Evolutionary conservation across 2,329 filamentous ascomycete species (phyloP), one percentile per base, ranked within the genome.

Genomic region (Lasiodiplodia citricola): DNA sequence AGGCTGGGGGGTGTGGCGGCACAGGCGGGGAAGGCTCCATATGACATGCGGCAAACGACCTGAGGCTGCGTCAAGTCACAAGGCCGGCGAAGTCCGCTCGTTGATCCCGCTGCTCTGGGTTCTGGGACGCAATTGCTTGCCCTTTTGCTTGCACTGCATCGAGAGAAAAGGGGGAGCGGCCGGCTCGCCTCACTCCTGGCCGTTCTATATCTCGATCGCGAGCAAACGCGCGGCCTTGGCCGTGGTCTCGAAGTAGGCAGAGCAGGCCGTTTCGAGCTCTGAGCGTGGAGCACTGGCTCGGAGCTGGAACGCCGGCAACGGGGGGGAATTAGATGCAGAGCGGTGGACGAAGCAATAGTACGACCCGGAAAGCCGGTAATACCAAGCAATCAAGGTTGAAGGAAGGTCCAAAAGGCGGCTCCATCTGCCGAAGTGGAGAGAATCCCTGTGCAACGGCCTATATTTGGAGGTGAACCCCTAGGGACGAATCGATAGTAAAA

Each of bases 41-140:
- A 64, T 52, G 60, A 64, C 60, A 64, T 51, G 47, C 60, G 60
- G 60, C 60, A 64, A 64, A 64, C 60, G 58, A 51, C 14, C 23
- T 50, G 58, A 62, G 58, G 41, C 47, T 50, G 58, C 58, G 41
- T 14, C 60, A 44, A 64, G 60, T 64, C 60, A 64, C 60, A 52
- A 50, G 60, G 44, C 28, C 60, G 60, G 60, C 60, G 60, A 64
- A 64, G 60, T 64, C 60, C 60, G 60, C 47, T 64, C 44, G 60
- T 64, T 64, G 60, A 64, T 64, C 60, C 60, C 60, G 23, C 47
- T 37, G 60, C n/a, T n/a, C 21, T 21, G 44, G 60, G 28, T 7
- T 10, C 60, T 21, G 60, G 60, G 21, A 31, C 41, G 44, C 60
- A 51, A 44, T 41, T 47, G 21, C 14, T 23, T 8, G 25, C 55